A percentile compares a stretch with the other conserved stretches of the same genome.
Evolutionary conservation across 805 yeast genomes (phyloP).

Genomic region (Zygoascus ofunaensis): DNA sequence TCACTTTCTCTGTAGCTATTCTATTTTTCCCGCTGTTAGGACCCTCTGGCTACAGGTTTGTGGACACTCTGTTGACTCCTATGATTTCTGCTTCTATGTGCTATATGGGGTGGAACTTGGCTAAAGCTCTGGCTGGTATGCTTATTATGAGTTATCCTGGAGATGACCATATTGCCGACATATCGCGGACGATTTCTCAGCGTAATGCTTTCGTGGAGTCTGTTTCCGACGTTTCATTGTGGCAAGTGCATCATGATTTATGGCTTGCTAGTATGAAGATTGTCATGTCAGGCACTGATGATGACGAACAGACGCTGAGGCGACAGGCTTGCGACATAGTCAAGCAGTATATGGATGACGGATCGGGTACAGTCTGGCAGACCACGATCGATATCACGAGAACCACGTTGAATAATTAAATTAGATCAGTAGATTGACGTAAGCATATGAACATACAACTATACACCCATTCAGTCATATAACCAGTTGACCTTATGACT

Average conservation of each 20-base stretch:
- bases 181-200: conserved; percentile 19
- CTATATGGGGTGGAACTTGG: conserved; percentile 32
- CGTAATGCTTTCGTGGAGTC: conserved; percentile 22
- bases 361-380: conserved; percentile 23
- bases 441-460: too few relatives aligned
- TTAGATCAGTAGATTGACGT: background rate
- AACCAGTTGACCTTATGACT: too few relatives aligned
- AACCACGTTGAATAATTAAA: conserved; percentile 12
- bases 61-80: conserved; percentile 31
- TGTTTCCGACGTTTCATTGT: conserved; percentile 28
- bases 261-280: conserved; percentile 33
- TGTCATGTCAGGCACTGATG: conserved; percentile 26
- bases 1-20: conserved; percentile 25
- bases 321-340: conserved; percentile 21
- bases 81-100: conserved; percentile 33
- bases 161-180: conserved; percentile 24
- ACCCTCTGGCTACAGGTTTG: conserved; percentile 15
- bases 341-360: conserved; percentile 19
- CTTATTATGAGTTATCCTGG: conserved; percentile 36
- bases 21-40: conserved; percentile 26
- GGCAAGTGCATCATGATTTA: conserved; percentile 38
- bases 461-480: too few relatives aligned
- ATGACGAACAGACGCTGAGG: conserved; percentile 28
- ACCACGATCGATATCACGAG: conserved; percentile 29
- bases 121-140: conserved; percentile 35